Percentiles rank a stretch among this genome's conserved stretches.
Conservation (phyloP, 208 protist genomes). For the Lotmaria passim region DNA sequence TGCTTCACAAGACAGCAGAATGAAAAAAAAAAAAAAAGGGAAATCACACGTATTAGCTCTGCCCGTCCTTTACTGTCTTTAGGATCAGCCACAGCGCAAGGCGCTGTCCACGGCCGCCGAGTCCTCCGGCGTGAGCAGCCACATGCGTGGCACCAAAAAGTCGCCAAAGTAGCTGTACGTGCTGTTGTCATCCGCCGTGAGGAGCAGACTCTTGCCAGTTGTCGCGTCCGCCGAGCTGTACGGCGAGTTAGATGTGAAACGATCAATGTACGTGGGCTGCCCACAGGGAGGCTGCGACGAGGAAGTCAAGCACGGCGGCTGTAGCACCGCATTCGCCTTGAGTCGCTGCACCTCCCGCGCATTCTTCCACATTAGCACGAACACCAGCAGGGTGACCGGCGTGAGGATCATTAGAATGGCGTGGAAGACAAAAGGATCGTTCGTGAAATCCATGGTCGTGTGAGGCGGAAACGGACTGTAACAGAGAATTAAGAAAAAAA, state of each 20-base stretch:
- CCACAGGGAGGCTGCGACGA: background rate
- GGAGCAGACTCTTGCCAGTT: background rate
- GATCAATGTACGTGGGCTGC: conserved; percentile 7
- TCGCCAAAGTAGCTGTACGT: conserved; percentile 13
- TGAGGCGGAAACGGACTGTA: no score
- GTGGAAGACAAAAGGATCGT: conserved; percentile 1
- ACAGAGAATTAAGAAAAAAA: background rate
- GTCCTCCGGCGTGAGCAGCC: background rate
- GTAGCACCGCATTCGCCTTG: background rate
- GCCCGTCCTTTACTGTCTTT: background rate
- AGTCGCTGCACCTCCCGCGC: background rate
- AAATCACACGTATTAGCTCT: no score
- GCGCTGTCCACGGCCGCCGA: background rate
- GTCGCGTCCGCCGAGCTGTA: no score
- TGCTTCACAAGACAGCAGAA: background rate
- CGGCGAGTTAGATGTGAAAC: background rate
- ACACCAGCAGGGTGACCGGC: background rate
- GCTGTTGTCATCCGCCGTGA: background rate
- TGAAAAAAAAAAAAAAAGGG: background rate
- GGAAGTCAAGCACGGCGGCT: background rate
- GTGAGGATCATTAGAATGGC: conserved; percentile 1
- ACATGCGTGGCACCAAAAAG: conserved; percentile 1
- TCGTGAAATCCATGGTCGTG: background rate
- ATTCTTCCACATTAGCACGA: background rate
- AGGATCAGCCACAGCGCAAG: background rate